Percentiles rank a stretch among this genome's conserved stretches.
These are phyloP conservation scores for Catunica adiposa DNA, from an alignment of 2,329 filamentous ascomycete species.

Conservation along the genomic window DNA sequence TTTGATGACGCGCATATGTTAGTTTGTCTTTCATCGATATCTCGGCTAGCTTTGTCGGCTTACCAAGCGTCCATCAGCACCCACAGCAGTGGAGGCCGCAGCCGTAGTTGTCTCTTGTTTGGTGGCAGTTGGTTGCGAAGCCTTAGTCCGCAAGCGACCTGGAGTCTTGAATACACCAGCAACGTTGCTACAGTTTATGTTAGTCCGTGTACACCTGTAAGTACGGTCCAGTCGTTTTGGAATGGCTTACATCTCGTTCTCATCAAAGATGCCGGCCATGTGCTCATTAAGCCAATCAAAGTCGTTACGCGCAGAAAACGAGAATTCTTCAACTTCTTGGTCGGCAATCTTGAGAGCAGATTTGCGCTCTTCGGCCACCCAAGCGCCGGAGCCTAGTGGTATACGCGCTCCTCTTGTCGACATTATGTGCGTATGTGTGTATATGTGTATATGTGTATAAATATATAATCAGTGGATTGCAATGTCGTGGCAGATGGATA, in stretches of 20 bases:
- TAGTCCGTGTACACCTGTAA: background rate
- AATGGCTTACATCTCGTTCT: conserved; percentile 56
- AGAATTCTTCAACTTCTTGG: conserved; percentile 81
- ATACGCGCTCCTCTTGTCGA: conserved; percentile 40
- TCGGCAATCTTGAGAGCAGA: conserved; percentile 60
- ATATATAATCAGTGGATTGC: background rate
- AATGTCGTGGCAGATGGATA: background rate
- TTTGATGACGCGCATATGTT: too few species aligned
- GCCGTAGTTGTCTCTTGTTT: conserved; percentile 33
- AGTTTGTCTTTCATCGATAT: background rate
- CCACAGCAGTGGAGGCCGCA: background rate
- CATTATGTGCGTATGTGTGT: conserved; percentile 16
- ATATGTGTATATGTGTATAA: background rate
- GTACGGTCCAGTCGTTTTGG: background rate
- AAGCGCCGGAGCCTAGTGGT: conserved; percentile 65
- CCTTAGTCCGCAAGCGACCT: conserved; percentile 67
- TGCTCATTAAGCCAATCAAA: conserved; percentile 98
- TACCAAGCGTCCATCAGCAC: background rate
- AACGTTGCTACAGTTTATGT: conserved; percentile 47
- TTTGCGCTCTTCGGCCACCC: conserved; percentile 71
- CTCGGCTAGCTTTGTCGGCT: too few species aligned
- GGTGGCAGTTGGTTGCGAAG: conserved; percentile 47
- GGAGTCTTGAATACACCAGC: conserved; percentile 93
- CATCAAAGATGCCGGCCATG: conserved; percentile 84
- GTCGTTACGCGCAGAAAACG: conserved; percentile 82